A percentile compares a stretch with the other conserved stretches of the same genome.
Evolutionary conservation across 805 yeast genomes (phyloP).

Genomic region (Ogataea saltuana): DNA sequence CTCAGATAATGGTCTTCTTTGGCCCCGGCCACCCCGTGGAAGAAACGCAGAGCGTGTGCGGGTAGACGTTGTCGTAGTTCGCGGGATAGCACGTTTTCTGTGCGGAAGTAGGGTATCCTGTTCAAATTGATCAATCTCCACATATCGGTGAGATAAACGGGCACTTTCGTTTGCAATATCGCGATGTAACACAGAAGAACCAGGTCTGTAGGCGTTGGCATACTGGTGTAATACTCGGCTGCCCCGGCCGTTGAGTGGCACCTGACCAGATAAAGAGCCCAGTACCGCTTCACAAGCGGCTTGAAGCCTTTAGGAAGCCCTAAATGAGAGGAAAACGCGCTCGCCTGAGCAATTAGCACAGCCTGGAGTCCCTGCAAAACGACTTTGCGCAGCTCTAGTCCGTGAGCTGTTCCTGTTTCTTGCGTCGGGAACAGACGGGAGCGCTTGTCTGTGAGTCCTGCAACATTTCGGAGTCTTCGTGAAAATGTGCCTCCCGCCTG

Average conservation of each 20-base stretch:
- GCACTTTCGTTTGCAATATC: conserved; percentile 46
- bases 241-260: conserved; percentile 9
- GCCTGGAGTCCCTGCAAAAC: conserved; percentile 29
- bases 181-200: conserved; percentile 52
- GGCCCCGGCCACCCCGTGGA: conserved; percentile 21
- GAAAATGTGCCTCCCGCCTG: conserved; percentile 62
- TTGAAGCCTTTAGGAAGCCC: conserved; percentile 20
- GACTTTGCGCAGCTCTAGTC: conserved; percentile 24
- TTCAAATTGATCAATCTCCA: conserved; percentile 43
- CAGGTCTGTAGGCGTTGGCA: conserved; percentile 23
- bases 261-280: conserved; percentile 23
- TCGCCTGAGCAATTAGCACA: conserved; percentile 50
- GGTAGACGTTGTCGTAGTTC: conserved; percentile 23
- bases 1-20: conserved; percentile 13
- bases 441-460: conserved; percentile 37
- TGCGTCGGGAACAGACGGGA: conserved; percentile 16
- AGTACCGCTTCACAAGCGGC: conserved; percentile 36
- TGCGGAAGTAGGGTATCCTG: conserved; percentile 44
- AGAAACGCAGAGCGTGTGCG: conserved; percentile 14
- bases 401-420: conserved; percentile 22
- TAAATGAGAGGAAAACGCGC: conserved; percentile 38
- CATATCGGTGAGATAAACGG: conserved; percentile 53
- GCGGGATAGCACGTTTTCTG: conserved; percentile 24
- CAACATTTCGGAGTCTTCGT: conserved; percentile 51
- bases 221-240: conserved; percentile 8